Evolutionary conservation across 2,329 filamentous ascomycete genomes (phyloP), one percentile per base, ranked within the genome.

Genomic region (Fusarium irregulare): DNA sequence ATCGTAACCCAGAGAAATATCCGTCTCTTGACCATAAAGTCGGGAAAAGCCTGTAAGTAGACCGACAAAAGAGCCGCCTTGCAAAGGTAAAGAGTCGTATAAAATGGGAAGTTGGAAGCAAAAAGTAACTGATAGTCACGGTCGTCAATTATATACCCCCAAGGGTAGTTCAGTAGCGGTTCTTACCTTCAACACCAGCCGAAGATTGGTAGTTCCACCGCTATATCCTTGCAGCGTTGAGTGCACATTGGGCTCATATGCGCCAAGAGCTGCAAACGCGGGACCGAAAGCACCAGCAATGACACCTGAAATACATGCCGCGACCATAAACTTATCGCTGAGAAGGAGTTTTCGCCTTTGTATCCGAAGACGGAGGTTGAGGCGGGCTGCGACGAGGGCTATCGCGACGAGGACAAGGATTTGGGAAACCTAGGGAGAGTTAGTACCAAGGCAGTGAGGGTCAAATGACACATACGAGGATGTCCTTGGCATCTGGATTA

Each of bases 51-150:
- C 6, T 73, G 70, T 2, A 69, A 7, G 13, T 71, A 73, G 0
- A 71, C 67, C 0, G 67, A 63, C 3, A 73, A 42, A 0, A 74
- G 54, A 1, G 68, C 72, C 16, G 70, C 72, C 5, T 73, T 74
- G 25, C 65, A 73, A 0, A 74, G 20, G n/a, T 74, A 74, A 4
- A 74, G 51, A 0, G 72, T 74, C 1, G 72, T 72, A 11, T 70
- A 74, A 7, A 73, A 74, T 0, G 72, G 72, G 7, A 74, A 64
- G 0, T 49, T 60, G 7, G 25, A 37, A 4, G 46, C 56, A 4
- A 69, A 74, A 0, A 73, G 64, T 8, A 74, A 27, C 70, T 74
- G 14, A 12, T 0, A 66, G 53, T 4, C 8, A 1, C 2, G 2
- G 4, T 7, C 8, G 6, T 8, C 1, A 1, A 6, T 4, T 2